Base-by-base conservation (phyloP, 2,329 filamentous ascomycete genomes). In the Rhinocladiella mackenziei region DNA sequence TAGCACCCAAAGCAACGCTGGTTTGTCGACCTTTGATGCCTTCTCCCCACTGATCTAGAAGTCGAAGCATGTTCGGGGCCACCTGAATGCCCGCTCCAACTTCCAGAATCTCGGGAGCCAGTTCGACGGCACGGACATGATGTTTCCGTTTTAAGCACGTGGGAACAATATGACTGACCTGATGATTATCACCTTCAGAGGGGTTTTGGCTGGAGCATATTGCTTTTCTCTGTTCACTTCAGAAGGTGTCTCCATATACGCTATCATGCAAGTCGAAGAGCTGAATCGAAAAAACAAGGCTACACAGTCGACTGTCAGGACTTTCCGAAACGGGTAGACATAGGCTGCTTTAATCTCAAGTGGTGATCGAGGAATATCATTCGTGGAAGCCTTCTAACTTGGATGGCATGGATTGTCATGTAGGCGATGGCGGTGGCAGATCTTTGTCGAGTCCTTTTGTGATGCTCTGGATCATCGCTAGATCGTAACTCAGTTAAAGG, bases 101-200 rank as follows among this genome's bases (percentile, higher is more conserved):
- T 45, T 56, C 91, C 3, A 84, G 85, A 4, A 91, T 73, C 52
- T 80, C 77, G 3, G 81, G 77, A 0, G 85, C 84, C 25, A 74
- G 77, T 62, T 91, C 86, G 62, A 81, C 89, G 42, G 64, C 53
- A 36, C 58, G 56, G 17, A 65, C 61, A 32, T 56, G 45, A 49
- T 65, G 62, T 0, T 61, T 62, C 25, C 60, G 23, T 26, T 26
- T 26, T n/a, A n/a, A n/a, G n/a, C n/a, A n/a, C n/a, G n/a, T n/a
- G n/a, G n/a, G n/a, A n/a, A n/a, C n/a, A n/a, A n/a, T n/a, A 26
- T 26, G 23, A 63, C 43, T 33, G 6, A 50, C 47, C 47, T 42
- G 13, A 50, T 30, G 13, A 50, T 45, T 8, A 50, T 45, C 20
- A 50, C 47, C 34, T 50, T 43, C 23, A 50, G 19, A 4, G 42